Conservation (phyloP, 225 moss, liverwort and hornwort species). For the Anthoceros angustus region DNA sequence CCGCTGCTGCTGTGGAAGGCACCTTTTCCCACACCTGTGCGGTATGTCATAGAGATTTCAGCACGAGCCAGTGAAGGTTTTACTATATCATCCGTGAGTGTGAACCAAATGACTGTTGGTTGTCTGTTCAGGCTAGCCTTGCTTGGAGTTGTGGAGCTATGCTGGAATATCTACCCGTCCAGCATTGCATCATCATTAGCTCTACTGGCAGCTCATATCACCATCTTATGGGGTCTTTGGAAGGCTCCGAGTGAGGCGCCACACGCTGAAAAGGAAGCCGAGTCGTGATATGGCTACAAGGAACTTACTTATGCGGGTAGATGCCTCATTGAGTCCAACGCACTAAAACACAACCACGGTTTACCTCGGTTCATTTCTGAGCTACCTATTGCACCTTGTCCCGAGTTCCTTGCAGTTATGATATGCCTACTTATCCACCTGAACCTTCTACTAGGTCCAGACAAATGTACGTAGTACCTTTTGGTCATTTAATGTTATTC, state of each 20-base stretch:
- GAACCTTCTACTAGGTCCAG: no score
- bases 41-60: conserved; percentile 21
- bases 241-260: conserved; percentile 51
- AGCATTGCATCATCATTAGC: conserved; percentile 46
- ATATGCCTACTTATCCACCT: no score
- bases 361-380: no score
- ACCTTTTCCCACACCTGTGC: conserved; percentile 33
- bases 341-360: no score
- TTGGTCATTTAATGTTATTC: no score
- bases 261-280: conserved; percentile 12
- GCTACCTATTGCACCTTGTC: no score
- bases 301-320: no score
- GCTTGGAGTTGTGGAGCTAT: conserved; percentile 55
- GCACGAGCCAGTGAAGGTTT: not conserved
- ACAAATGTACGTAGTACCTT: no score
- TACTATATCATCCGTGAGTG: not conserved
- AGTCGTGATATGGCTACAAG: not conserved
- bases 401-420: no score
- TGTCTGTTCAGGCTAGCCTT: conserved; percentile 45
- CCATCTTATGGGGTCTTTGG: conserved; percentile 64
- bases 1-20: conserved; percentile 91
- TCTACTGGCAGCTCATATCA: conserved; percentile 47
- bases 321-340: no score
- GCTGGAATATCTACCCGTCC: conserved; percentile 94
- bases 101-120: no score